Base-by-base conservation (phyloP, 805 yeast genomes). In the Zygoascus ofunaensis region DNA sequence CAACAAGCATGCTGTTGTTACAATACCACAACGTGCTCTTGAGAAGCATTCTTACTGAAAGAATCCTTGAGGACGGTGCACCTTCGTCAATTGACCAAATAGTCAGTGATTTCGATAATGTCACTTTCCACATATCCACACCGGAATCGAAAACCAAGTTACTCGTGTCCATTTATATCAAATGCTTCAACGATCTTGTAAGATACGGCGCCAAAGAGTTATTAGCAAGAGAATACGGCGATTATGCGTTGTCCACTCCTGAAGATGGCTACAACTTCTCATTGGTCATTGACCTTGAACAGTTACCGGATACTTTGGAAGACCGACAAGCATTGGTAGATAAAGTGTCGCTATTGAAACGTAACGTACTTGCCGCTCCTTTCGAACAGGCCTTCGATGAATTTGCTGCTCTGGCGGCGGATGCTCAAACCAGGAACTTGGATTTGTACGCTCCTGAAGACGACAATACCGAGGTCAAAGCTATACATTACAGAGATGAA, bases 51-150 rank as follows among this genome's bases (percentile, higher is more conserved):
- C 72, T 92, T 51, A 73, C 78, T 28, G 94, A 83, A 60, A 76
- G 87, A 41, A 66, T 84, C 43, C 61, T 69, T 20, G 79, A 70
- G 19, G 68, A 66, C 41, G 66, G 63, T 21, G 72, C 76, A 2
- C 61, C 73, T 40, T 34, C 50, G 23, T 46, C 55, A 34, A 70
- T 87, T 50, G 97, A 92, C 65, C 77, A 97, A 62, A 79, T 90
- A 49, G 77, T 92, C 50, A 81, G 94, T 34, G 99, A 92, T 68
- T 92, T 92, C 56, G 99, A 92, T 64, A 87, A 87, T 67, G 94
- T 96, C 41, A 84, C 92, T 24, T 89, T 84, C 65, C 97, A 90
- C 63, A 71, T 92, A 49, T 82, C 95, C 39, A 90, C 94, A n/a
- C 85, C 89, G 2, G 87, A 80, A 53, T 70, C 77, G 48, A 85